Conservation (phyloP, 2,329 filamentous ascomycete genomes). For the Venturia pyrina region DNA sequence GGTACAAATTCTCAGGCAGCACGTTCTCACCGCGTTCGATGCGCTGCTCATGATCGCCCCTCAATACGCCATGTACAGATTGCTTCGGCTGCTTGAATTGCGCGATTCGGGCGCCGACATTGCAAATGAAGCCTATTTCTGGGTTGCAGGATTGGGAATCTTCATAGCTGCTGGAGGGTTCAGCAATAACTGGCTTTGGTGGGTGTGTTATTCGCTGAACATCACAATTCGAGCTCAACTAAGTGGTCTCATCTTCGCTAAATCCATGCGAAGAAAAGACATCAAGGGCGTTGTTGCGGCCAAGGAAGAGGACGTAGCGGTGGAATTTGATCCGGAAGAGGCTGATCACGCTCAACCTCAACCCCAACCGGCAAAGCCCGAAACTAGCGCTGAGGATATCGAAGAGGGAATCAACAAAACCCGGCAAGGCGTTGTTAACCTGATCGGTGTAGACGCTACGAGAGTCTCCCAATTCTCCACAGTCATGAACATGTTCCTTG, state of each 20-base stretch:
- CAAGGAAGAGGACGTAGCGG: slow-evolving; percentile 20
- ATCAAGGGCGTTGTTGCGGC: slow-evolving; percentile 45
- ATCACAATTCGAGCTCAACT: slow-evolving; percentile 61
- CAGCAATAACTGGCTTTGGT: slow-evolving; percentile 51
- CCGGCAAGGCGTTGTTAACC: slow-evolving; percentile 63
- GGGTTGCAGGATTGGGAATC: slow-evolving; percentile 55
- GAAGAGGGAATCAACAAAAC: slow-evolving; percentile 45
- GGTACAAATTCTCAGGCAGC: slow-evolving; percentile 47
- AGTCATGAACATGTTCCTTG: slow-evolving; percentile 56
- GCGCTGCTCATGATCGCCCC: slow-evolving; percentile 57
- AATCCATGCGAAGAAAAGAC: slow-evolving; percentile 68
- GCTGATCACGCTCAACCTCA: slow-evolving; percentile 21
- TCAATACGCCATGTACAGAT: slow-evolving; percentile 56
- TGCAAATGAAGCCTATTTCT: slow-evolving; percentile 45
- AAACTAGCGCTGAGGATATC: slow-evolving; percentile 25
- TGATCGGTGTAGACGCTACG: slow-evolving; percentile 66
- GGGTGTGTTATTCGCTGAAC: slow-evolving; percentile 34
- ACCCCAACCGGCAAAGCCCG: slow-evolving; percentile 8
- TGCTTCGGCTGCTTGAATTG: slow-evolving; percentile 55
- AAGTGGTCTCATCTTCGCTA: slow-evolving; percentile 63
- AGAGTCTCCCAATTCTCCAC: slow-evolving; percentile 59
- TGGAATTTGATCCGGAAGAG: slow-evolving; percentile 29
- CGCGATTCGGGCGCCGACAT: slow-evolving; percentile 35
- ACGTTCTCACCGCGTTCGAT: slow-evolving; percentile 43
- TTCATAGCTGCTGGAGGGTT: slow-evolving; percentile 46